Evolutionary conservation across 2,329 filamentous ascomycete species (phyloP), one percentile per base, ranked within the genome.

Genomic region (Dothistroma pini): DNA sequence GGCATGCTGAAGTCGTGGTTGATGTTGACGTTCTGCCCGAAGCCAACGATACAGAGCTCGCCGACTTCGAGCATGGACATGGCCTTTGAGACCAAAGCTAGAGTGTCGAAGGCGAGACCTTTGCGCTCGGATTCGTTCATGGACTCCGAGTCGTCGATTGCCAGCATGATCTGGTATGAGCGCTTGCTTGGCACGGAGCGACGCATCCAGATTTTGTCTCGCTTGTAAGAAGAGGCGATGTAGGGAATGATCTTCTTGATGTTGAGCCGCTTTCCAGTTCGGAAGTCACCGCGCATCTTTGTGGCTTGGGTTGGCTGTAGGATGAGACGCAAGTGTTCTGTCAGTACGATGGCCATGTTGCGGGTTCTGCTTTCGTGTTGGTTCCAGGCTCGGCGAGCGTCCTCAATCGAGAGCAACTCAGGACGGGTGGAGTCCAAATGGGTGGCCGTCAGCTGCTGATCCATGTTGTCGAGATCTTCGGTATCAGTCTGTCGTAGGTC

Each of bases 201-300:
- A 14, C 96, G 89, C 89, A 99, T 96, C 95, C 95, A 99, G 77
- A 99, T 99, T 82, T 99, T 99, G 84, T 99, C 95, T 63, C 95
- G 90, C 82, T 97, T 97, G 83, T 97, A 99, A 73, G 90, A 89
- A 0, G 93, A 97, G 1, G 96, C 95, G 69, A 99, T 97, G 79
- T 99, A 99, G 0, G 96, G 95, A 71, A 99, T 99, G 77, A 99
- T 99, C 69, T 93, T 91, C 78, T 97, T 97, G 81, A 99, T 96
- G 77, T 97, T 99, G 70, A 99, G 90, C 0, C 95, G 89, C 76
- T 99, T 99, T 65, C 95, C 95, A 0, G 95, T 99, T 68, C 95
- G 90, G 84, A 96, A 97, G 68, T 96, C 92, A 49, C 95, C 95
- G 1, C 93, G 93, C 64, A 99, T 89, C 73, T 97, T 99, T 41